Conservation (phyloP, 2,329 filamentous ascomycete genomes). For the Mycosphaerella arachidis region DNA sequence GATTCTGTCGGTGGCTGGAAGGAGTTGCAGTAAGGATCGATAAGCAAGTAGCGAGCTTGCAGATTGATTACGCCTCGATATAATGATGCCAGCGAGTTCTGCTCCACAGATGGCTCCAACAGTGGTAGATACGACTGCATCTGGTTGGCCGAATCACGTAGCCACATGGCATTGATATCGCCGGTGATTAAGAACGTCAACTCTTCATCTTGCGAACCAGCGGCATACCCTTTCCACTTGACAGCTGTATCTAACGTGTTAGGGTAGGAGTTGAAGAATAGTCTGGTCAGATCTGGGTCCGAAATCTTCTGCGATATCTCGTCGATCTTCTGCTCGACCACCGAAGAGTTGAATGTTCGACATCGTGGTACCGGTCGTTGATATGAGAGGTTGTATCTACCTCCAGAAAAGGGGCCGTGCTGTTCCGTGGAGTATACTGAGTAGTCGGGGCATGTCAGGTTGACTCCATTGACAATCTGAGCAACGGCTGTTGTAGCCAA, state of each 20-base stretch:
- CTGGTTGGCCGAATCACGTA: slow-evolving; percentile 59
- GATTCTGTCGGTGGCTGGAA: slow-evolving; percentile 51
- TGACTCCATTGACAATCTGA: slow-evolving; percentile 10
- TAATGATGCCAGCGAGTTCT: slow-evolving; percentile 60
- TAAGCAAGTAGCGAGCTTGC: slow-evolving; percentile 63
- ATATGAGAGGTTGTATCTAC: slow-evolving; percentile 43
- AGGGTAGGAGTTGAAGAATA: slow-evolving; percentile 69
- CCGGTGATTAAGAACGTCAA: slow-evolving; percentile 57
- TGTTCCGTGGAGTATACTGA: slow-evolving; percentile 37
- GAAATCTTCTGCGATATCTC: slow-evolving; percentile 34
- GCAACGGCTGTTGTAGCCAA: slow-evolving; percentile 2
- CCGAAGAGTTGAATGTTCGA: slow-evolving; percentile 44
- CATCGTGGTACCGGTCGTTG: slow-evolving; percentile 42
- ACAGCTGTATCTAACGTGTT: slow-evolving; percentile 73
- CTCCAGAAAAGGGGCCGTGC: slow-evolving; percentile 43
- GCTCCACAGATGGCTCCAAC: slow-evolving; percentile 50
- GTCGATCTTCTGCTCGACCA: slow-evolving; percentile 39
- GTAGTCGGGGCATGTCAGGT: slow-evolving; percentile 38
- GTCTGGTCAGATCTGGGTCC: slow-evolving; percentile 59
- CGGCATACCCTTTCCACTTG: slow-evolving; percentile 59
- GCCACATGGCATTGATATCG: slow-evolving; percentile 55
- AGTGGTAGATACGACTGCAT: slow-evolving; percentile 65
- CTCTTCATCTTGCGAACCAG: slow-evolving; percentile 53
- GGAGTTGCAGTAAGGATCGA: slow-evolving; percentile 52
- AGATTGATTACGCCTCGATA: slow-evolving; percentile 69